These are phyloP conservation scores for Choanephora cucurbitarum DNA, from an alignment of 371 early-diverging fungal species.

Conservation along the genomic window DNA sequence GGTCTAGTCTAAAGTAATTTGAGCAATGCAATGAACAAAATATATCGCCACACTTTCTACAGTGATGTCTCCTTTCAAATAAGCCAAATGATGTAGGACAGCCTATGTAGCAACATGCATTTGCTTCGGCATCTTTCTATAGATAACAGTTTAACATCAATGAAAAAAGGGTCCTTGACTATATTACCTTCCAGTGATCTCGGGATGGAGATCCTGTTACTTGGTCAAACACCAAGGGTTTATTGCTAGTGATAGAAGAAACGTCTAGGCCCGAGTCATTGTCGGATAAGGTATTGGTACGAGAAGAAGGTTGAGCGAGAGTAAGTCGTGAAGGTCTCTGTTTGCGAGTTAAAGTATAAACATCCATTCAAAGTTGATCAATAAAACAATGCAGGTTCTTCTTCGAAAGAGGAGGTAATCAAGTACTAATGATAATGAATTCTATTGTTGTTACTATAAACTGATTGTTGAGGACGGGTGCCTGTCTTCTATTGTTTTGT, in stretches of 20 bases:
- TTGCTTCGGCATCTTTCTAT: conserved; percentile 44
- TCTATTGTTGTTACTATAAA: too few species aligned
- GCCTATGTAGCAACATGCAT: conserved; percentile 29
- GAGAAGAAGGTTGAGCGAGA: conserved; percentile 39
- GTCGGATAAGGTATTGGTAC: conserved; percentile 24
- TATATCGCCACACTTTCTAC: conserved; percentile 53
- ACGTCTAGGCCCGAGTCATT: conserved; percentile 27
- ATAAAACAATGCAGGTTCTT: neutral
- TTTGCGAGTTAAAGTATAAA: conserved; percentile 61
- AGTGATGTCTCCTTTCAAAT: conserved; percentile 55
- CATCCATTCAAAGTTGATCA: conserved; percentile 48
- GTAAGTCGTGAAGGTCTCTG: conserved; percentile 62
- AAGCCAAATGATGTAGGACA: conserved; percentile 43
- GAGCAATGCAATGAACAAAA: conserved; percentile 53
- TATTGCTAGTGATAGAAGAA: conserved; percentile 11
- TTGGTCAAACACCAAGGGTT: conserved; percentile 21
- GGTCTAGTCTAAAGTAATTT: conserved; percentile 49
- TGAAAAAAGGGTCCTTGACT: too few species aligned
- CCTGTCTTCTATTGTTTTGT: too few species aligned
- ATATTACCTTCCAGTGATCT: conserved; percentile 55
- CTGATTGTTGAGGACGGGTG: too few species aligned
- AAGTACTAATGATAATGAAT: too few species aligned
- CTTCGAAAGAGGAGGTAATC: too few species aligned
- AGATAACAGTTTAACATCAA: too few species aligned
- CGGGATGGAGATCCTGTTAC: conserved; percentile 46